phyloP scores from a whole-genome alignment of 2,329 filamentous ascomycete genomes.

The Truncatella angustata region DNA sequence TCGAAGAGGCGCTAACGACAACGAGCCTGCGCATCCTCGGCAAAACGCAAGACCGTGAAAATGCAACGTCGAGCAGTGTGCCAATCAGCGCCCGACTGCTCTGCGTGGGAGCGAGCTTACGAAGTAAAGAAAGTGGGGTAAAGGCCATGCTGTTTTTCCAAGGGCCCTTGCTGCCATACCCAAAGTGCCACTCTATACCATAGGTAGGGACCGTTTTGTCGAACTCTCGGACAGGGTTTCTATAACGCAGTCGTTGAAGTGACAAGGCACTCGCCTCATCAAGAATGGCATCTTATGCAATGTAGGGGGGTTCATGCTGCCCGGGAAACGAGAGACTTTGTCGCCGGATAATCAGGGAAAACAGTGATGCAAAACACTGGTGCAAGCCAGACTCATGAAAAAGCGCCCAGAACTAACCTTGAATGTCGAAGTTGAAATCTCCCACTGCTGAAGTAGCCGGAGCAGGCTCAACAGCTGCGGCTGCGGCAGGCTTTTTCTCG shows the following conservation, averaged over 20 bases:
- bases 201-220: not conserved
- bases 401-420: slow-evolving; percentile 5
- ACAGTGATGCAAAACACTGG: not conserved
- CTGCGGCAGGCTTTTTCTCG: not conserved
- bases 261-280: slow-evolving; percentile 2
- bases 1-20: slow-evolving; percentile 9
- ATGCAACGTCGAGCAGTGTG: slow-evolving; percentile 4
- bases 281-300: not conserved
- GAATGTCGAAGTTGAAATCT: slow-evolving; percentile 6
- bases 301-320: not conserved
- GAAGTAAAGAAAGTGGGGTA: slow-evolving; percentile 8
- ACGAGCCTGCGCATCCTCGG: not conserved
- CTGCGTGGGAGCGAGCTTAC: slow-evolving; percentile 4
- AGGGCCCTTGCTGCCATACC: not conserved
- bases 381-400: not conserved
- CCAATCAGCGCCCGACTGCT: slow-evolving; percentile 5
- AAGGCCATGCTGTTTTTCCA: not conserved
- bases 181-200: not conserved
- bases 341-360: not conserved
- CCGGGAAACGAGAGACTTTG: not conserved
- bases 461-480: not conserved
- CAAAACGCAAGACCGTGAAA: not conserved
- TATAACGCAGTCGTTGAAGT: not conserved
- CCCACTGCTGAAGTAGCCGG: not conserved
- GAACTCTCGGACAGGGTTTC: not conserved